A percentile compares a stretch with the other conserved stretches of the same genome.
These are phyloP conservation scores for Haplosporangium gracile DNA, from an alignment of 192 early-diverging fungal species.

Conservation along the genomic window DNA sequence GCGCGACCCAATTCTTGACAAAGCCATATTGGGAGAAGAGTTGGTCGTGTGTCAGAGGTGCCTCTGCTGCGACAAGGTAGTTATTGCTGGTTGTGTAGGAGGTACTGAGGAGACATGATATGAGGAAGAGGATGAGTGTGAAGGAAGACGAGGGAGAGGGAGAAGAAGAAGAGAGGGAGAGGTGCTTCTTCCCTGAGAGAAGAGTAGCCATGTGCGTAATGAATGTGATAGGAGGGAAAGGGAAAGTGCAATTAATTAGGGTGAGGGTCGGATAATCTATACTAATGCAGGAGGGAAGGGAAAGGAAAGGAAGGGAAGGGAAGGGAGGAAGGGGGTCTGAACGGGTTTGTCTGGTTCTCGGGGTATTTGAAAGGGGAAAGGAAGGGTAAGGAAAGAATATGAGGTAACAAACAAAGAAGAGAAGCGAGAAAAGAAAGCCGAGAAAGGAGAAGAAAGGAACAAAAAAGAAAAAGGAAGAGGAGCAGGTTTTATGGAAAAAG, in stretches of 20 bases:
- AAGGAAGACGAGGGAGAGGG: slow-evolving; percentile 8
- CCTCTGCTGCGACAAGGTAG: slow-evolving; percentile 8
- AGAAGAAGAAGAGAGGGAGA: background rate
- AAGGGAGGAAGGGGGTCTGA: too few species aligned
- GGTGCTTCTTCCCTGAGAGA: slow-evolving; percentile 3
- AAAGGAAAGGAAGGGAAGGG: too few species aligned
- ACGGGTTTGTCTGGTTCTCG: background rate
- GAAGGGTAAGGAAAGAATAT: background rate
- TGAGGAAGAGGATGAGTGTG: slow-evolving; percentile 7
- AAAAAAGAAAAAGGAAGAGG: background rate
- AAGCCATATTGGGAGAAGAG: slow-evolving; percentile 39
- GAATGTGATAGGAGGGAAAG: background rate
- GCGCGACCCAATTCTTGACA: slow-evolving; percentile 56
- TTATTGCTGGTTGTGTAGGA: slow-evolving; percentile 3
- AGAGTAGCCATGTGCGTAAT: slow-evolving; percentile 12
- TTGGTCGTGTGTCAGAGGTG: slow-evolving; percentile 36
- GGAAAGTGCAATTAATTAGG: background rate
- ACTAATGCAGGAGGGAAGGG: background rate
- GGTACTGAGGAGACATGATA: slow-evolving; percentile 28
- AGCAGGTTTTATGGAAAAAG: background rate
- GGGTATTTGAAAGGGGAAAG: background rate
- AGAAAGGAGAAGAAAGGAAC: background rate
- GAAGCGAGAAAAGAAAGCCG: background rate
- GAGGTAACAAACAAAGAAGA: background rate
- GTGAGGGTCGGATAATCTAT: background rate